Evolutionary conservation across 306 rosid genomes (phyloP).

Genomic region (Lagenaria siceraria): DNA sequence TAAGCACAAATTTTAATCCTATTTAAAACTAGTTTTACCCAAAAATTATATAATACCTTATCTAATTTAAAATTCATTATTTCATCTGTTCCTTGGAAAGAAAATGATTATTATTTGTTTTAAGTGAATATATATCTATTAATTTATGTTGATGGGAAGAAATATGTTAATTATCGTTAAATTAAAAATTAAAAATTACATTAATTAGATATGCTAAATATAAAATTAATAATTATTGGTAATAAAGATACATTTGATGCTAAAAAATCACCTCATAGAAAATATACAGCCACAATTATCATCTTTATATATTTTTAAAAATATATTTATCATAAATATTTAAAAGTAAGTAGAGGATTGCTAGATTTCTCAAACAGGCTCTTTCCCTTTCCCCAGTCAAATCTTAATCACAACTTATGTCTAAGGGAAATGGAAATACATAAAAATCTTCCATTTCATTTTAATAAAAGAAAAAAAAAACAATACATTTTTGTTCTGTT

Average conservation of each 20-base stretch:
- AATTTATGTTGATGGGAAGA: no score
- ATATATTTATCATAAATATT: neutral
- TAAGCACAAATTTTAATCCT: no score
- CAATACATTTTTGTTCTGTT: no score
- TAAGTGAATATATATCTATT: no score
- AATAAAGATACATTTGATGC: neutral
- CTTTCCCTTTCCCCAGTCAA: neutral
- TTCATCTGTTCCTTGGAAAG: no score
- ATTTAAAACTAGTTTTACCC: no score
- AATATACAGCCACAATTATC: neutral
- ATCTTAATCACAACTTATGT: neutral
- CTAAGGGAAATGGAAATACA: neutral
- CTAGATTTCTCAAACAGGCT: neutral
- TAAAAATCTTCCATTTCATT: neutral
- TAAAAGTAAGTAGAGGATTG: neutral
- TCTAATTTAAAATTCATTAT: no score
- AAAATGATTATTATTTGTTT: no score
- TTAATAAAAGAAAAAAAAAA: no score
- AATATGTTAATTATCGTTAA: no score
- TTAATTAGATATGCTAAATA: neutral
- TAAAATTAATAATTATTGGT: neutral
- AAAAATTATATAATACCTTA: no score
- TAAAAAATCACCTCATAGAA: neutral
- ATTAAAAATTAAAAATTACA: neutral
- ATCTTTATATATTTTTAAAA: neutral